Conservation (phyloP, 176 grass and related monocot genomes). For the Rhynchospora breviuscula region DNA sequence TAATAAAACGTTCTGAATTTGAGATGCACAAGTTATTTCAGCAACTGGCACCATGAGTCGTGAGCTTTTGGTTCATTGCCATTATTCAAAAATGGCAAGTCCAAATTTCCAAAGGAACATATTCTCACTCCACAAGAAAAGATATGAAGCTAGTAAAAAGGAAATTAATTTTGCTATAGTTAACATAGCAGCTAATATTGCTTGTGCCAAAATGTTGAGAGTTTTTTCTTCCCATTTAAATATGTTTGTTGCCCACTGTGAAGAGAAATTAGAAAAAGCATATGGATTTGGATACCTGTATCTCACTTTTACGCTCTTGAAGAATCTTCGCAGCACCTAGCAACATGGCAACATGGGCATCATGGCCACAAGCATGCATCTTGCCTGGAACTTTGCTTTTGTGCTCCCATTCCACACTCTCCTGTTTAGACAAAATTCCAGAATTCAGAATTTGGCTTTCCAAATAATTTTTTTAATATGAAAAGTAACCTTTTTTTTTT, state of each 20-base stretch:
- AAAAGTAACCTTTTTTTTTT: neutral
- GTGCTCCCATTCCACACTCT: slow-evolving; percentile 93
- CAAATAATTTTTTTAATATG: neutral
- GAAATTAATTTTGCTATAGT: neutral
- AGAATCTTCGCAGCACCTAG: slow-evolving; percentile 96
- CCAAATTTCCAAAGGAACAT: neutral
- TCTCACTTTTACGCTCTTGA: slow-evolving; percentile 65
- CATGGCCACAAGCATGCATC: slow-evolving; percentile 97
- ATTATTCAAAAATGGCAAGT: neutral
- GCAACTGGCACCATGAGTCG: neutral
- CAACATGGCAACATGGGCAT: slow-evolving; percentile 78
- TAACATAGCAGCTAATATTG: neutral
- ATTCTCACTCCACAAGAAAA: slow-evolving; percentile 2
- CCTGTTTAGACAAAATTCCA: slow-evolving; percentile 38
- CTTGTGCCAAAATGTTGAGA: neutral
- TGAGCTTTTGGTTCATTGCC: neutral
- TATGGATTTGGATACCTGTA: slow-evolving; percentile 45
- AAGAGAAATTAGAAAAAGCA: neutral
- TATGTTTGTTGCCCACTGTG: neutral
- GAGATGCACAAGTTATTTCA: neutral
- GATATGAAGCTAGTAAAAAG: neutral
- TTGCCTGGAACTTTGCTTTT: slow-evolving; percentile 94
- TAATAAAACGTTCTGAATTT: neutral
- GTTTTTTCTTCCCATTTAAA: neutral
- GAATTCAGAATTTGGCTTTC: slow-evolving; percentile 26